Base-by-base conservation (phyloP, 2,329 filamentous ascomycete species). In the Xylariales sp. region DNA sequence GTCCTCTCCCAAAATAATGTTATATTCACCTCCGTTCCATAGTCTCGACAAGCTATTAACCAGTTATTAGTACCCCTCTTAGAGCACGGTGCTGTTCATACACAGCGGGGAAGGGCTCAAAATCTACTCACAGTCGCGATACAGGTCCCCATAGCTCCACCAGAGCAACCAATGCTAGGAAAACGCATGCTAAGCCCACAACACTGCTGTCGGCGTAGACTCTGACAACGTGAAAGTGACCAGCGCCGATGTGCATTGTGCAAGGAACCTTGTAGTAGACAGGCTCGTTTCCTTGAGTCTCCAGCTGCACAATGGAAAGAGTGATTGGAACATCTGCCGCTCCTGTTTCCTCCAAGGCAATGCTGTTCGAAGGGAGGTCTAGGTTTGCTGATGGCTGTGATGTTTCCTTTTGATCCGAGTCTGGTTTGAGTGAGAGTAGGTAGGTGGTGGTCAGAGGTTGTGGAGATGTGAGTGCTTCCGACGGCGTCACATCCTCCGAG, bases 301-400 rank as follows among this genome's bases (percentile, higher is more conserved):
- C 55, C 20, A 48, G 37, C 36, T 59, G 53, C 13, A 57, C 47
- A 28, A 52, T 57, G 11, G 47, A 54, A 11, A 42, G 46, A 35
- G 51, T 47, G 33, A 46, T 40, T 17, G 55, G 48, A 8, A 29
- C 37, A 11, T 35, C 43, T 28, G 44, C 48, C 6, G 48, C 51
- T 10, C 45, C 47, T 10, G 53, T 56, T 40, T 58, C 54, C 37
- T 51, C 54, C 29, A 41, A 47, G 27, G 56, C 48, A 31, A 52
- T 51, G 36, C 49, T 57, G 14, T 49, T 54, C 12, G 55, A 49
- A 10, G 49, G 43, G 37, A 54, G 21, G 50, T 27, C 52, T 48
- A 20, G 41, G 42, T 29, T 41, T 42, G 34, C 43, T 48, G 30
- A n/a, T 21, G 20, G 14, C 17, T 19, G 21, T 14, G 11, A n/a